Evolutionary conservation across 345 rosid genomes (phyloP).

Genomic region (Sonneratia caseolaris): DNA sequence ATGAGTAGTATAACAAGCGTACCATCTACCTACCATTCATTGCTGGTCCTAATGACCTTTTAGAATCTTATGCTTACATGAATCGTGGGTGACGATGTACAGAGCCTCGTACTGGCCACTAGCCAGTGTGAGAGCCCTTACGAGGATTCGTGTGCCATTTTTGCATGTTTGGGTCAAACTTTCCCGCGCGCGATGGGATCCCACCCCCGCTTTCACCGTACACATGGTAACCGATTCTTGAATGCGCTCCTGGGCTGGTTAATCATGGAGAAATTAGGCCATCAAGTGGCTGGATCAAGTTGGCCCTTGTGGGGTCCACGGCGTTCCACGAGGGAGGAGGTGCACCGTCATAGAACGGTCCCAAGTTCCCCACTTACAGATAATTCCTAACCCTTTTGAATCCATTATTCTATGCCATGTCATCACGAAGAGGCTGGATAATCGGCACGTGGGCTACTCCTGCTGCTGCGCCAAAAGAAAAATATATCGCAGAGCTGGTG

Average conservation of each 20-base stretch:
- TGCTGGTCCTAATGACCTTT: too few species aligned
- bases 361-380: neutral
- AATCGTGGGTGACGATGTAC: too few species aligned
- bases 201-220: neutral
- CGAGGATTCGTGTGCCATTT: too few species aligned
- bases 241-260: neutral
- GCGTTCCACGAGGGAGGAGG: slow-evolving; percentile 2
- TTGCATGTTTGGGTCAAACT: neutral
- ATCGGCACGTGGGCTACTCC: slow-evolving; percentile 3
- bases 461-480: neutral
- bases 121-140: neutral
- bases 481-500: neutral
- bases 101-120: too few species aligned
- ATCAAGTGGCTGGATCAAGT: neutral
- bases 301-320: slow-evolving; percentile 2
- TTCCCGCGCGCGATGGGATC: neutral
- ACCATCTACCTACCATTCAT: too few species aligned
- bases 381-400: too few species aligned
- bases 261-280: neutral
- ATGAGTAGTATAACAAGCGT: too few species aligned
- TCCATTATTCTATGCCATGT: neutral
- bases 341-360: neutral
- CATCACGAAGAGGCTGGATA: neutral
- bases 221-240: neutral
- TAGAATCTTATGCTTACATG: too few species aligned